Base-by-base conservation (phyloP, 2,329 filamentous ascomycete genomes). In the Neofusicoccum kwambonambiense region DNA sequence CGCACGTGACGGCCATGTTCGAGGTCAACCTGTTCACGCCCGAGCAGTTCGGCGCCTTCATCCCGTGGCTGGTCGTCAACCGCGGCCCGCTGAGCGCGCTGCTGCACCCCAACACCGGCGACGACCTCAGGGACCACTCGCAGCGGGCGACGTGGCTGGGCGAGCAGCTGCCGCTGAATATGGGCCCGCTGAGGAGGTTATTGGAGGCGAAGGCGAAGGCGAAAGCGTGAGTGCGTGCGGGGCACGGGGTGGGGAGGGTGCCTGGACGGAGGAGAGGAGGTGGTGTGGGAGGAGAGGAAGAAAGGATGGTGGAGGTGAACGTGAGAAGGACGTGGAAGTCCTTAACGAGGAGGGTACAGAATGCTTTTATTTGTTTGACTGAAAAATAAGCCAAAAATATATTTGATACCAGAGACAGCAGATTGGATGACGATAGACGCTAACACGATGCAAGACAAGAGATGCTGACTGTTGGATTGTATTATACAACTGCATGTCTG, bases 1-100 rank as follows among this genome's bases (percentile, higher is more conserved):
- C 93, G 0, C 93, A 97, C 75, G 89, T 90, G 0, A 77, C 92
- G 0, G 90, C 88, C 61, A 97, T 96, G 92, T 97, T 97, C 71
- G 93, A 97, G 78, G 92, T 97, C 51, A 96, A 96, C 70, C 51
- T 97, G 19, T 92, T 94, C 75, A 92, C 89, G 0, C 93, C 93
- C 75, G 88, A 87, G 3, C 91, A 97, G 75, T 97, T 97, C 72
- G 93, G 93, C 0, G 93, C 93, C 0, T 96, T 97, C 71, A 80
- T 97, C 44, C 85, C 91, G 0, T 97, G 93, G 93, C 80, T 97
- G 35, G 85, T 91, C 35, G 86, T 97, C 65, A 89, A 93, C 77
- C 84, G 93, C 4, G 93, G 93, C 0, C 91, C 91, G 2, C 77
- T 97, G 66, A 93, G 90, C 54, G 92, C 82, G 3, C 80, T 97